These are phyloP conservation scores for Rutidosis leptorrhynchoides DNA, from an alignment of 129 eudicot genomes.

Conservation along the genomic window DNA sequence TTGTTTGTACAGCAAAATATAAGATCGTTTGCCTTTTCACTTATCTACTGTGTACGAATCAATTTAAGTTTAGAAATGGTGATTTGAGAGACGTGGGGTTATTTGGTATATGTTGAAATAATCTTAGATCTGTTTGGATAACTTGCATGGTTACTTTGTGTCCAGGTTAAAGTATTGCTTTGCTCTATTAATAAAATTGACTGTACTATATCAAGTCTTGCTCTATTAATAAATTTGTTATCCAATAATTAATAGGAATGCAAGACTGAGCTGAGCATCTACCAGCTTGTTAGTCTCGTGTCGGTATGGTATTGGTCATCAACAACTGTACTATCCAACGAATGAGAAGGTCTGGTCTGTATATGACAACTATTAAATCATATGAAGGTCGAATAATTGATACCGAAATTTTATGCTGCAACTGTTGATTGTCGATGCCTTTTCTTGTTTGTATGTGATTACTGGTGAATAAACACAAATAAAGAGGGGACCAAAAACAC, in stretches of 20 bases:
- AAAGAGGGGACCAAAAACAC: constrained; percentile 30
- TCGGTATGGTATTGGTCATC: too few species aligned
- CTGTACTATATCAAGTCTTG: background rate
- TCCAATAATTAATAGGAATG: too few species aligned
- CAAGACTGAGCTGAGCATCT: too few species aligned
- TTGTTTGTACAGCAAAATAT: too few species aligned
- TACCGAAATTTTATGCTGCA: background rate
- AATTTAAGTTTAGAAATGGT: background rate
- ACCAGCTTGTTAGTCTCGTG: too few species aligned
- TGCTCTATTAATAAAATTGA: too few species aligned
- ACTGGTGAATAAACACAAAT: constrained; percentile 27
- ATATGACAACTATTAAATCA: background rate
- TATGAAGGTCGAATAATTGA: background rate
- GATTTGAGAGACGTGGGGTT: background rate
- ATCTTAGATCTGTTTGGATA: background rate
- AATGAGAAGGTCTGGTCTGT: too few species aligned
- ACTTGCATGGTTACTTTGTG: background rate
- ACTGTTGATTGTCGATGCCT: constrained; percentile 3
- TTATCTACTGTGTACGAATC: background rate
- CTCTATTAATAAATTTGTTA: background rate
- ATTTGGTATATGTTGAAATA: background rate
- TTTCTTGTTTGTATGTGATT: constrained; percentile 25
- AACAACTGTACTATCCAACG: too few species aligned
- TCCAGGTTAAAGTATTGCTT: too few species aligned
- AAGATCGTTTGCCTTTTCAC: background rate